phyloP scores from a whole-genome alignment of 1,284 basidiomycete genomes.

The Cutaneotrichosporon curvatum region DNA sequence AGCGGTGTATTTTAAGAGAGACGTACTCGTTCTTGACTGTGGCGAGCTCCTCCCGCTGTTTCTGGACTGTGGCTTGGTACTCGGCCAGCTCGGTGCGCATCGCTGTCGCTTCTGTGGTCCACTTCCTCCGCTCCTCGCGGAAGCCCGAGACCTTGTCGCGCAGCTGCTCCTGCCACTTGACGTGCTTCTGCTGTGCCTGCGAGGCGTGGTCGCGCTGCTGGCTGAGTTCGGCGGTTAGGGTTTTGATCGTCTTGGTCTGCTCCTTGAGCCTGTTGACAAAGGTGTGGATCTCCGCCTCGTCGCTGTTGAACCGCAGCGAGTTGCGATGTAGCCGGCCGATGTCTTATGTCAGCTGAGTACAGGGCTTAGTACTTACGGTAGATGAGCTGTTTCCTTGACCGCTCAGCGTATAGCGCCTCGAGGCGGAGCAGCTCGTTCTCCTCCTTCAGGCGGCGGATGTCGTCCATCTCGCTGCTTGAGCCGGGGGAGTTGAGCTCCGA shows the following conservation, averaged over 20 bases:
- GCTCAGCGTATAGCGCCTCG: conserved; percentile 30
- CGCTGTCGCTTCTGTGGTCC: conserved; percentile 31
- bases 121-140: conserved; percentile 35
- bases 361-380: conserved; percentile 28
- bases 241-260: conserved; percentile 32
- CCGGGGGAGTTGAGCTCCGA: conserved; percentile 3
- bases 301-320: conserved; percentile 36
- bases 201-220: conserved; percentile 30
- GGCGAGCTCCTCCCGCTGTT: conserved; percentile 36
- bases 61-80: conserved; percentile 17
- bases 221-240: conserved; percentile 31
- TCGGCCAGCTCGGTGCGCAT: conserved; percentile 31
- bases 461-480: conserved; percentile 6
- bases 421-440: conserved; percentile 35
- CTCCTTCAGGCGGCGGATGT: conserved; percentile 12
- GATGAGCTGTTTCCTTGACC: conserved; percentile 33
- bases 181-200: conserved; percentile 36
- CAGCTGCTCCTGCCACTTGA: conserved; percentile 41
- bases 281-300: conserved; percentile 42
- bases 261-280: conserved; percentile 41
- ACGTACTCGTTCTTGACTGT: conserved; percentile 39
- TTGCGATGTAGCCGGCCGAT: conserved; percentile 37
- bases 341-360: conserved; percentile 27
- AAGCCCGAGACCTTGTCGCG: conserved; percentile 33
- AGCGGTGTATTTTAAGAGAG: too few relatives aligned